Base-by-base conservation (phyloP, 257 asterid species). In the Scutellaria galericulata region DNA sequence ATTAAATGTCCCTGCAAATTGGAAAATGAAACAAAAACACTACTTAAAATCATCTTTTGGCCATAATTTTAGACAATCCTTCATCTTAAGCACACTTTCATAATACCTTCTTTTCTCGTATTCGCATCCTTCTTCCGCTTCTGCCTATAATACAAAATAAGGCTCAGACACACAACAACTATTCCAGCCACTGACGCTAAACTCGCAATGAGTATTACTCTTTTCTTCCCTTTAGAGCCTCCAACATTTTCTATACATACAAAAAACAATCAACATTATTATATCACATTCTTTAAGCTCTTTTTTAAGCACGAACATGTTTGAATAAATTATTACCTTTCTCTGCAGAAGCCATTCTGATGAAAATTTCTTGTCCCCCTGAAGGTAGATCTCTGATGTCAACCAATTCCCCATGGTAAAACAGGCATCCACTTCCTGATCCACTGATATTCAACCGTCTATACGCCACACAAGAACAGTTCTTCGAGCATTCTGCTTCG, bases 321-420 rank as follows among this genome's bases (percentile, higher is more conserved):
- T 18, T 31, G 37, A 31, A 31, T 31, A 31, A 31, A 31, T 3
- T 31, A 40, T 37, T 5, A 67, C 63, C 73, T 52, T n/a, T 7
- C 20, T 39, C 64, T 0, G 64, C 10, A 22, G 74, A 42, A 20
- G 56, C 55, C 74, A 69, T 18, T 54, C 74, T 69, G 31, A 69
- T 69, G 31, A 54, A 69, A 54, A 69, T 1, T 20, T 41, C 65
- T 42, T 69, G 64, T 10, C 14, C 53, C 6, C 45, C 54, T 9
- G 20, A 2, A 20, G 56, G 3, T 7, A 54, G 1, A 18, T 1
- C 3, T 41, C 55, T 69, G 55, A 69, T 9, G 65, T 69, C 74
- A 3, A 69, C 12, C 55, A 69, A 13, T 0, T 69, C 65, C 45
- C 65, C 65, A 12, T 40, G 6, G 12, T 18, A 69, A 55, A 69